phyloP scores from a whole-genome alignment of 1,284 basidiomycete species.

The Marasmius oreades region DNA sequence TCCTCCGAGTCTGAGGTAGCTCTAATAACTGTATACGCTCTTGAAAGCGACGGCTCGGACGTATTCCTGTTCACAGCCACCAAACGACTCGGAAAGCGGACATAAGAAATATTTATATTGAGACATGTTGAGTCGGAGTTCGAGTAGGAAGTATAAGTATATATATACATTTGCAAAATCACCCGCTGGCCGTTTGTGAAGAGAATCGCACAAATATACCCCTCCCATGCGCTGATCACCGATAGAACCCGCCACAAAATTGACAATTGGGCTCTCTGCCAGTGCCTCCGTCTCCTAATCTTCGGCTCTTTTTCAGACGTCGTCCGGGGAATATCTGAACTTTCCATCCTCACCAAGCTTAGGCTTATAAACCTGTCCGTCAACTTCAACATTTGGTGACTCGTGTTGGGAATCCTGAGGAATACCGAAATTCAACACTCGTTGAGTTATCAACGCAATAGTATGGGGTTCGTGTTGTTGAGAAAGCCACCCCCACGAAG shows the following conservation, averaged over 20 bases:
- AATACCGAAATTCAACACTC: background rate
- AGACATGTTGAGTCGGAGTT: too few species aligned
- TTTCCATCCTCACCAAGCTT: background rate
- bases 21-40: too few species aligned
- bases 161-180: too few species aligned
- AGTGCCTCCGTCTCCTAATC: background rate
- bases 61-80: too few species aligned
- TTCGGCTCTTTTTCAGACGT: background rate
- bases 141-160: too few species aligned
- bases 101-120: too few species aligned
- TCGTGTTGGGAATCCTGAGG: background rate
- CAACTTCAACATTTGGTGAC: background rate
- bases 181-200: background rate
- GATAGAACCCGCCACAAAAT: background rate
- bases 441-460: background rate
- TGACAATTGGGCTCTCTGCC: background rate
- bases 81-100: too few species aligned
- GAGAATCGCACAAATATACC: background rate
- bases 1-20: too few species aligned
- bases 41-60: too few species aligned
- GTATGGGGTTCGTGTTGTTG: background rate
- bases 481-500: background rate
- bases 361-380: background rate
- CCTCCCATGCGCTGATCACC: background rate
- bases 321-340: background rate